Evolutionary conservation across 352 stramenopile genomes (phyloP).

Genomic region (Pythium rishiriense): DNA sequence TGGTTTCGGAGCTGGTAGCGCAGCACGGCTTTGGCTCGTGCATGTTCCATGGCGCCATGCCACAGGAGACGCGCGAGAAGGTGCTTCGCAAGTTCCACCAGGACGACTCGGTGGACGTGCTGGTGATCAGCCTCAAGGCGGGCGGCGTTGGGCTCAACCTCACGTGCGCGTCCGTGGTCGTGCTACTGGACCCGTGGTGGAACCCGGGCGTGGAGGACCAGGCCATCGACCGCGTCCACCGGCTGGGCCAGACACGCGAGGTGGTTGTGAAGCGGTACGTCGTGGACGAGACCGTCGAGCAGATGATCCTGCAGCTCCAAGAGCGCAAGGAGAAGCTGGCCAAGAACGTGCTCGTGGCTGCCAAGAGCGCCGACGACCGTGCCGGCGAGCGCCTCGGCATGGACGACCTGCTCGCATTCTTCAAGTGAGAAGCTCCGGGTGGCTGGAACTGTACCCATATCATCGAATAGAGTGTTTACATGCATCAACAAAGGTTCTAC

Average conservation of each 20-base stretch:
- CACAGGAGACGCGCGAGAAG: constrained; percentile 64
- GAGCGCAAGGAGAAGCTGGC: constrained; percentile 88
- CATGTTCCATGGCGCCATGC: constrained; percentile 78
- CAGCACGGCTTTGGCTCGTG: constrained; percentile 52
- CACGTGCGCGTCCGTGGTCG: constrained; percentile 86
- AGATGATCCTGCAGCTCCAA: constrained; percentile 91
- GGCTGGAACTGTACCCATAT: constrained; percentile 21
- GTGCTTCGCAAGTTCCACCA: constrained; percentile 69
- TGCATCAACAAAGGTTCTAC: neutral
- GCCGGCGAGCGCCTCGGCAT: constrained; percentile 56
- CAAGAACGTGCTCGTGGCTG: constrained; percentile 74
- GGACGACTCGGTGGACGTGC: constrained; percentile 55
- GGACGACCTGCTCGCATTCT: constrained; percentile 73
- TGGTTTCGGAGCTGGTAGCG: constrained; percentile 62
- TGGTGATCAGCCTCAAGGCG: constrained; percentile 89
- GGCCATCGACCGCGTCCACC: constrained; percentile 92
- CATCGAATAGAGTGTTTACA: constrained; percentile 12
- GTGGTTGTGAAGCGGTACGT: constrained; percentile 91
- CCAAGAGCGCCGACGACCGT: constrained; percentile 41
- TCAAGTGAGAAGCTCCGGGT: too few species aligned
- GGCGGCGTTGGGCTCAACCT: constrained; percentile 92
- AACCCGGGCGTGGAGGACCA: constrained; percentile 93
- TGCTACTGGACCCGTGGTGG: constrained; percentile 93
- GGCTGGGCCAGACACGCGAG: constrained; percentile 80
- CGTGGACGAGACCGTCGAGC: constrained; percentile 87